These are phyloP conservation scores for Shiraia sp. DNA, from an alignment of 2,329 filamentous ascomycete genomes.

Conservation along the genomic window DNA sequence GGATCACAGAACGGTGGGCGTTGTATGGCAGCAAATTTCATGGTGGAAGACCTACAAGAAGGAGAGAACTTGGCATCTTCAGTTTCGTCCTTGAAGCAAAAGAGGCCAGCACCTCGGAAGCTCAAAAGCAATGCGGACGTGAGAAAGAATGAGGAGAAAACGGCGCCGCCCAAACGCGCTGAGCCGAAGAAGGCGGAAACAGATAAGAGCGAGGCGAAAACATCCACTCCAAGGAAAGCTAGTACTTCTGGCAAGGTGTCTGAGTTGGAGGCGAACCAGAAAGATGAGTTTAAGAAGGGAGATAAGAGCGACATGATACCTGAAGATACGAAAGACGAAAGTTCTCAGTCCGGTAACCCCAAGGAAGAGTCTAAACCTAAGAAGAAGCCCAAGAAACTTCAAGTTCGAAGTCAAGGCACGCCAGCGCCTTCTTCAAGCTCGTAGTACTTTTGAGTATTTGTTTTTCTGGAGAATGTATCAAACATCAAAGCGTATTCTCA, in stretches of 20 bases:
- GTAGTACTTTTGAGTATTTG: too few relatives aligned
- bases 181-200: constrained; percentile 14
- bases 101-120: constrained; percentile 24
- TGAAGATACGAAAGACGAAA: constrained; percentile 2
- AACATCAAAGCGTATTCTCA: too few relatives aligned
- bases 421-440: constrained; percentile 12
- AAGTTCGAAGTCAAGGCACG: constrained; percentile 27
- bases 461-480: too few relatives aligned
- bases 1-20: constrained; percentile 42
- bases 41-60: constrained; percentile 38
- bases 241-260: too few relatives aligned
- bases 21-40: constrained; percentile 46
- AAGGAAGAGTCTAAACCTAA: constrained; percentile 27
- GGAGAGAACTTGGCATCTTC: constrained; percentile 29
- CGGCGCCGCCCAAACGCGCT: constrained; percentile 1
- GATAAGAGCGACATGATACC: too few relatives aligned
- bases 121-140: constrained; percentile 9
- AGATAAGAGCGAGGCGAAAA: constrained; percentile 5
- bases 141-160: too few relatives aligned
- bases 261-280: constrained; percentile 1
- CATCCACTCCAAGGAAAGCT: too few relatives aligned
- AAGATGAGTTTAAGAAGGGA: constrained; percentile 4
- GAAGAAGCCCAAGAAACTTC: constrained; percentile 46
- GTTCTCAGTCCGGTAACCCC: constrained; percentile 2
- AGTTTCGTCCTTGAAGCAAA: constrained; percentile 14